Conservation (phyloP, 2,329 filamentous ascomycete genomes). For the Ascochyta pisi region DNA sequence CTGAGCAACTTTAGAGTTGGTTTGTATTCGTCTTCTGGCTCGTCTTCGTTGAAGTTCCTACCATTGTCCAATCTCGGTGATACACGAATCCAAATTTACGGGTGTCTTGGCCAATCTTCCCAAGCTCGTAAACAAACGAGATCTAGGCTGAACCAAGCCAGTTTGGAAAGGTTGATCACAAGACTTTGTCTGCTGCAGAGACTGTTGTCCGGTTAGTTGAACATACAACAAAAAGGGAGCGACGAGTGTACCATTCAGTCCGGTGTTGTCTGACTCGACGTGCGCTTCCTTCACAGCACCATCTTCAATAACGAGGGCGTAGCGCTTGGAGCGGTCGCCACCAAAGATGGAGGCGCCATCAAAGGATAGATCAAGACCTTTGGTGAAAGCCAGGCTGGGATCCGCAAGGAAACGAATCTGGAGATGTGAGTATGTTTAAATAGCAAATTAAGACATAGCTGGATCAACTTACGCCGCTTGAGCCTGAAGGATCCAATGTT, state of each 20-base stretch:
- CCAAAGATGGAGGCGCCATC: constrained; percentile 83
- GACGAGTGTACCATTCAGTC: constrained; percentile 69
- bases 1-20: too few species aligned
- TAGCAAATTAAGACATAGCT: background rate
- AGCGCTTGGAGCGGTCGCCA: constrained; percentile 82
- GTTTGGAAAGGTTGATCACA: constrained; percentile 16
- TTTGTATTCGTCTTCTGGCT: too few species aligned
- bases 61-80: too few species aligned
- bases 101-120: background rate
- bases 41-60: too few species aligned
- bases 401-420: constrained; percentile 91
- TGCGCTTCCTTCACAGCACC: constrained; percentile 83
- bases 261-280: constrained; percentile 89
- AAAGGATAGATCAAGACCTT: constrained; percentile 82
- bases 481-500: constrained; percentile 74
- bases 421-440: constrained; percentile 16
- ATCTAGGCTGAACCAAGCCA: background rate
- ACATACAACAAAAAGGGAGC: background rate
- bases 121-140: background rate
- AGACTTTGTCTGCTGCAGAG: constrained; percentile 43
- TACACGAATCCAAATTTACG: too few species aligned
- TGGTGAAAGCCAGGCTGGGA: constrained; percentile 78
- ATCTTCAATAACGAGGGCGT: constrained; percentile 81
- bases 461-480: constrained; percentile 72
- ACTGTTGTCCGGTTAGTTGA: constrained; percentile 27